Evolutionary conservation across 1,284 basidiomycete species (phyloP), one percentile per base, ranked within the genome.

Genomic region (Ustilago cynodontis): DNA sequence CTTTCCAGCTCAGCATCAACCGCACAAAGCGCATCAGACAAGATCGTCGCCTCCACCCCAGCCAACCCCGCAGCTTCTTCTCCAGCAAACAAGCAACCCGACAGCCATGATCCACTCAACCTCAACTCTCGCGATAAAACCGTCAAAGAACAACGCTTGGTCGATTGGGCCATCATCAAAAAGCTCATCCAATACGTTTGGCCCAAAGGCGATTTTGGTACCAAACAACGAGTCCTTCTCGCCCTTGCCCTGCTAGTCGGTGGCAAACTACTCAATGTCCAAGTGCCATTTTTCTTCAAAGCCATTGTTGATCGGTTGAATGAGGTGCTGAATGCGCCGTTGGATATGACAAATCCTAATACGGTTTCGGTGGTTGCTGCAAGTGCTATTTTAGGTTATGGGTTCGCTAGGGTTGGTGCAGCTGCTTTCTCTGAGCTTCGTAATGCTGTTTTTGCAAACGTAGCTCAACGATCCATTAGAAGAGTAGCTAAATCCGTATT

Each of bases 221-320:
- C 89, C 58, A 90, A 90, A 73, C 88, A 67, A 53, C 90, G 95
- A 5, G 96, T 99, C 6, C 80, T 98, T 0, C 86, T 93, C 6
- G 97, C 97, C 0, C 90, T 99, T 53, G 89, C 88, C 0, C 87
- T 99, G 61, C 88, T 99, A 39, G 88, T 98, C 39, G 88, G 90
- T 7, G 95, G 94, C 60, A 99, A 99, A 90, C 87, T 97, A 29
- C 88, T 98, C 66, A 99, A 98, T 85, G 96, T 99, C 0, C 96
- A 98, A 89, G 95, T 99, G 6, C 96, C 97, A 0, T 91, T 95
- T 78, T 89, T 98, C 77, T 99, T 99, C 90, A 99, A 98, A 86
- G 86, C 90, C 43, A 91, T 99, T 54, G 91, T 99, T 65, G 96
- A 99, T 85, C 86, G 91, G 1, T 88, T 99, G 73, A 98, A 97